These are phyloP conservation scores for Leccinum incarnatum DNA, from an alignment of 768 basidiomycete species.

Conservation along the genomic window DNA sequence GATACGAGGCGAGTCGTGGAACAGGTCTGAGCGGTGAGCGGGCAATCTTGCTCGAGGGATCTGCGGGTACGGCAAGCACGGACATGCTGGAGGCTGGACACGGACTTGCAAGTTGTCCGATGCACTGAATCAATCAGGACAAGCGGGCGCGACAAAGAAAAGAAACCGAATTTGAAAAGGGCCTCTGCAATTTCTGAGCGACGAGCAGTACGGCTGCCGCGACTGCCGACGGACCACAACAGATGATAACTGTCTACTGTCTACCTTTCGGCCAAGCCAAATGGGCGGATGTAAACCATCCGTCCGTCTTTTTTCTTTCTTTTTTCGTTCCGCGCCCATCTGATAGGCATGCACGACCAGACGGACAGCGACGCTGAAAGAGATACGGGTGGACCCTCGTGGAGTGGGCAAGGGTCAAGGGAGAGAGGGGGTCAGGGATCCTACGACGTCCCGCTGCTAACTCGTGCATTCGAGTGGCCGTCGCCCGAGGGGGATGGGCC, in stretches of 20 bases:
- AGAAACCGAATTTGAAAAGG: conserved; percentile 24
- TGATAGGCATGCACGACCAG: conserved; percentile 27
- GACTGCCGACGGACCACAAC: conserved; percentile 26
- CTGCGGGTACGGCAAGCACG: neutral
- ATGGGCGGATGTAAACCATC: conserved; percentile 32
- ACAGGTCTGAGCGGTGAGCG: neutral
- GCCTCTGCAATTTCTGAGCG: conserved; percentile 21
- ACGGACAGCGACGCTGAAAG: conserved; percentile 41
- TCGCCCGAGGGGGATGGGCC: conserved; percentile 19
- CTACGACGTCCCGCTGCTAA: conserved; percentile 19
- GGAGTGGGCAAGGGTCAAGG: conserved; percentile 23
- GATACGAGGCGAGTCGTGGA: conserved; percentile 4
- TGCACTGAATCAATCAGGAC: neutral
- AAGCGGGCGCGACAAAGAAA: conserved; percentile 6
- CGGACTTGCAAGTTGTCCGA: neutral
- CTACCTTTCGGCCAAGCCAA: conserved; percentile 20
- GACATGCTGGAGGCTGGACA: neutral
- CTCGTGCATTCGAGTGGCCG: conserved; percentile 26
- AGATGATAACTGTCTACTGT: conserved; percentile 14
- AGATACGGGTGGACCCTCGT: conserved; percentile 43
- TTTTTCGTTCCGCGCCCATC: conserved; percentile 31
- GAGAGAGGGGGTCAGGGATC: conserved; percentile 5
- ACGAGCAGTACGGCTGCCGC: conserved; percentile 19
- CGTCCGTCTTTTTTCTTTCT: conserved; percentile 28
- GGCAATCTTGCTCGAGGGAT: conserved; percentile 1